Base-by-base conservation (phyloP, 352 stramenopile species). In the Phytophthora sojae region DNA sequence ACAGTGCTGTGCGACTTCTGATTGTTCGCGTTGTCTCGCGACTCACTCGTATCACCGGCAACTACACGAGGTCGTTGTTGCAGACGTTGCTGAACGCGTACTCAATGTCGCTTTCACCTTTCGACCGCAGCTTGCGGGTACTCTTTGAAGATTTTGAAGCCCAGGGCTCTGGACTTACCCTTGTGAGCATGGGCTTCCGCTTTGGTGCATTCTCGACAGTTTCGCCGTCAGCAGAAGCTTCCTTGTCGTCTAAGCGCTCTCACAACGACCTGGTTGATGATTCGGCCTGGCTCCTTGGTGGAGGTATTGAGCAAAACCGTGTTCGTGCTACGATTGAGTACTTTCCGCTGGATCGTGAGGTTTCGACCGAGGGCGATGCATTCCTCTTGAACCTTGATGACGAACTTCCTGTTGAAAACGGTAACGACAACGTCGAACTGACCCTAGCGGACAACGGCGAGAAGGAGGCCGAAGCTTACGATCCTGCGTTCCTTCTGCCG, bases 401-500 rank as follows among this genome's bases (percentile, higher is more conserved):
- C 54, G 70, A 77, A 15, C 8, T 69, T 15, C 17, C 26, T 60
- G 39, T 7, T 30, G 56, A 64, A 14, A 21, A 67, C 1, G 29
- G 45, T 63, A 60, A 26, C 14, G 21, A 58, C 9, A 25, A 72
- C 4, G 19, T 17, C 19, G 63, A 76, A n/a, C 54, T 69, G 6
- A 37, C 45, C 17, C 1, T 61, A 8, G 12, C 12, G 6, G 21
- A 15, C 9, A 59, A 70, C 9, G 65, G 65, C 49, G 72, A 68
- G 0, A 59, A 60, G 2, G 50, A 66, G 19, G 42, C 55, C 1
- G 51, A 71, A 14, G 62, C 83, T 7, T 96, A 95, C 59, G 88
- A 96, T 30, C 88, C 88, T 4, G 85, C 86, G 15, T 93, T 89
- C 67, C 69, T 96, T 6, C 54, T 96, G 6, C 86, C 90, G 8